Base-by-base conservation (phyloP, 2,329 filamentous ascomycete genomes). In the Elsinoe ampelina region DNA sequence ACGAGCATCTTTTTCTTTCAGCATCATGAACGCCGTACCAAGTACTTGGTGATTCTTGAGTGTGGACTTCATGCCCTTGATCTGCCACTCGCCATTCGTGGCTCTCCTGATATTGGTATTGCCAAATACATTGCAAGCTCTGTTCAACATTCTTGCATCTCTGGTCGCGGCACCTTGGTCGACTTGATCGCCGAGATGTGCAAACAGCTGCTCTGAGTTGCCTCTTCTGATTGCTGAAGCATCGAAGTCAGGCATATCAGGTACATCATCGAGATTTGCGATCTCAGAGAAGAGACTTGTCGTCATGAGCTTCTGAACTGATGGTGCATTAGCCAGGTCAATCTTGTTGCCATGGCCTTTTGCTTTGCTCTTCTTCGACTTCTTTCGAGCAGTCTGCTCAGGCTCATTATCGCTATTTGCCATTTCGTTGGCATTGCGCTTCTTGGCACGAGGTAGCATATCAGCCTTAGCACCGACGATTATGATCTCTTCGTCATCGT, bases 21-120 rank as follows among this genome's bases (percentile, higher is more conserved):
- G 62, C 0, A 78, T 62, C 80, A 84, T 83, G 69, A 80, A 84
- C 0, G 73, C 70, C 0, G 70, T 72, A 0, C 75, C 79, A 0
- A 77, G 68, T 0, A 83, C 60, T 55, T 85, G 82, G 47, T 81
- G 76, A 8, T 65, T 62, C 57, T 73, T 73, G 1, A 84, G 62
- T 0, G 67, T 62, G 0, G 70, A 72, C 22, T 63, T 69, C 75
- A 81, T 77, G 0, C 78, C 78, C 17, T 68, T 73, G 1, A 81
- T 66, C 0, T 64, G 45, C 75, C 76, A 79, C 10, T 66, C 63
- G 1, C 69, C 66, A 26, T 67, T 63, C 0, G 68, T 69, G 52
- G 64, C 60, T 2, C 65, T 63, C 15, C 63, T 73, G 4, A 71
- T 69, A 2, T 63, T 60, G 0, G 67, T 70, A 1, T 61, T 63